A percentile compares a stretch with the other conserved stretches of the same genome.
phyloP scores from a whole-genome alignment of 2,329 filamentous ascomycete species.

The Apiospora malaysiana region DNA sequence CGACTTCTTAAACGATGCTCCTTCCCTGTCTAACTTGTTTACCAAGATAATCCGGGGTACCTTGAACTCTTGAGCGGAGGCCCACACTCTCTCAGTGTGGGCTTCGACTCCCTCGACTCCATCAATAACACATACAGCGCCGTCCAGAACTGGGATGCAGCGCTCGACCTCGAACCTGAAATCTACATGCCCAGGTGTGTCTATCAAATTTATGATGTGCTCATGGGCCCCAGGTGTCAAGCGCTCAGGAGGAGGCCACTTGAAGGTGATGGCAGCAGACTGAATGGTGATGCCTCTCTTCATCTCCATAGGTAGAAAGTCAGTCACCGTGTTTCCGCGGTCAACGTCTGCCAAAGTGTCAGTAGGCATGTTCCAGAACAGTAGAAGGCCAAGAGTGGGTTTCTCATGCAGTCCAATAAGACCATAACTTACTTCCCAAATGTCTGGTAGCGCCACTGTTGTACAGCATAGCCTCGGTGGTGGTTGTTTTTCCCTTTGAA shows the following conservation, averaged over 20 bases:
- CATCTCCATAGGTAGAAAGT: constrained; percentile 92
- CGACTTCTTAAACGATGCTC: constrained; percentile 81
- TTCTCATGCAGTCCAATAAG: not conserved
- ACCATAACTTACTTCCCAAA: constrained; percentile 67
- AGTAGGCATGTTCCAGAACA: not conserved
- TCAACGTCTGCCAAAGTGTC: constrained; percentile 72
- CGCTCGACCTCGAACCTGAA: constrained; percentile 97
- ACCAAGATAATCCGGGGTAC: constrained; percentile 85
- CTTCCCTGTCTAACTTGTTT: constrained; percentile 86
- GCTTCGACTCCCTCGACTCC: constrained; percentile 94
- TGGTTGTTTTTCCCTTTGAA: constrained; percentile 86
- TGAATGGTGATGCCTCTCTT: constrained; percentile 96
- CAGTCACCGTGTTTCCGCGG: constrained; percentile 94
- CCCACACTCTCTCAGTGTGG: constrained; percentile 96
- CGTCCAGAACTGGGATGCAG: constrained; percentile 86
- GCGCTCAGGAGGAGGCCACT: constrained; percentile 71
- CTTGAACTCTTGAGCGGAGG: constrained; percentile 81
- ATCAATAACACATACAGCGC: constrained; percentile 90
- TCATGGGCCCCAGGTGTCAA: constrained; percentile 32
- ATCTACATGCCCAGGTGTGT: constrained; percentile 95
- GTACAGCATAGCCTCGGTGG: constrained; percentile 98
- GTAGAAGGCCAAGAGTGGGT: not conserved
- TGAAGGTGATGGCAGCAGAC: constrained; percentile 93
- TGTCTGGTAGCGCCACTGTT: constrained; percentile 89
- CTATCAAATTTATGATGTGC: constrained; percentile 83